A percentile compares a stretch with the other conserved stretches of the same genome.
Conservation (phyloP, 2,329 filamentous ascomycete genomes). For the Salinomyces thailandicus region DNA sequence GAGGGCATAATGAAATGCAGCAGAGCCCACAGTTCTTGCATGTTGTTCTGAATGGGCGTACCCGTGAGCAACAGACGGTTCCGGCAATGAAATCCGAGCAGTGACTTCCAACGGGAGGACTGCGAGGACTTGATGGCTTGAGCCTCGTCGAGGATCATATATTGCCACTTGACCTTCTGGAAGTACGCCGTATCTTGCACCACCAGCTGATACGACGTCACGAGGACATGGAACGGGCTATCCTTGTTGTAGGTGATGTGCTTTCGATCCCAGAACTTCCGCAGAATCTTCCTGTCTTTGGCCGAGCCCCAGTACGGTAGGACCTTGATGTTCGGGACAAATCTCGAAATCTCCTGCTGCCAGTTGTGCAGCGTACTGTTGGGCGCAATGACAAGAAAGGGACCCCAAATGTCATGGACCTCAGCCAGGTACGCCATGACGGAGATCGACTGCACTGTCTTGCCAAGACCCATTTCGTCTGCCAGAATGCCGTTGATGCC, state of each 20-base stretch:
- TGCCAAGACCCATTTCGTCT: constrained; percentile 98
- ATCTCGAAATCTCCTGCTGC: constrained; percentile 95
- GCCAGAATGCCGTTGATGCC: constrained; percentile 98
- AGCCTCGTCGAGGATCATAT: constrained; percentile 98
- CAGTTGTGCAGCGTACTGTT: constrained; percentile 97
- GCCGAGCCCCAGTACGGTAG: constrained; percentile 96
- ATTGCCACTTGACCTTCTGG: constrained; percentile 98
- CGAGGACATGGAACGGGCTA: constrained; percentile 86
- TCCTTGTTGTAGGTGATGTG: constrained; percentile 91
- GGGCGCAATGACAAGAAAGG: constrained; percentile 91
- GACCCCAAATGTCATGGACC: constrained; percentile 95
- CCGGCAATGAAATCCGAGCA: constrained; percentile 87
- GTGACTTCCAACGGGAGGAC: constrained; percentile 92
- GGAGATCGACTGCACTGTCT: constrained; percentile 97
- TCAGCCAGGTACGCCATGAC: constrained; percentile 98
- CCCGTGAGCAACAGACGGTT: constrained; percentile 89
- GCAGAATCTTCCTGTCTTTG: constrained; percentile 85
- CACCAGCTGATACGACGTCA: constrained; percentile 95
- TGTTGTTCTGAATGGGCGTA: constrained; percentile 98
- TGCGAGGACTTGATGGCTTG: constrained; percentile 98
- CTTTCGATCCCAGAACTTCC: constrained; percentile 98
- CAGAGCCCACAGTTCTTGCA: constrained; percentile 97
- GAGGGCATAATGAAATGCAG: constrained; percentile 99
- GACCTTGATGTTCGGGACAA: constrained; percentile 89
- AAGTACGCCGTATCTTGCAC: constrained; percentile 95